These are phyloP conservation scores for Tylopilus sp. DNA, from an alignment of 1,284 basidiomycete genomes.

Conservation along the genomic window DNA sequence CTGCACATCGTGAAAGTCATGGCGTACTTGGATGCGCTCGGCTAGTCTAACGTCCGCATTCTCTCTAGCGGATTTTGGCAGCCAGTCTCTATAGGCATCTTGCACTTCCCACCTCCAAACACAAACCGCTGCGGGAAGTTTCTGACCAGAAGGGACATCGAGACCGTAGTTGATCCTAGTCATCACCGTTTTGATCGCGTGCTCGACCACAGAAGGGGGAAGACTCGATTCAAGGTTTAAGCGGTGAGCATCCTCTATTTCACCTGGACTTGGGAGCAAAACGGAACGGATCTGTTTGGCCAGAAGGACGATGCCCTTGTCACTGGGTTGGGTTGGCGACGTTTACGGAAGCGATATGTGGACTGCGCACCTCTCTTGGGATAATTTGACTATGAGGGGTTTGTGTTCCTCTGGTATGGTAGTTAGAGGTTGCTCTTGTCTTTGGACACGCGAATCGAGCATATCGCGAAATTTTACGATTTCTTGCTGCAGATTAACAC, in stretches of 20 bases:
- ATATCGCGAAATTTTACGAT: constrained; percentile 73
- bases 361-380: constrained; percentile 69
- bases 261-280: constrained; percentile 56
- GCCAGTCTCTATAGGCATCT: constrained; percentile 54
- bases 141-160: constrained; percentile 49
- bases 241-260: constrained; percentile 46
- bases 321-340: constrained; percentile 44
- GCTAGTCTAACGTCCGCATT: constrained; percentile 60
- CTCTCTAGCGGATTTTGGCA: constrained; percentile 69
- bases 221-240: constrained; percentile 36
- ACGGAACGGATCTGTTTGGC: constrained; percentile 65
- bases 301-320: constrained; percentile 61
- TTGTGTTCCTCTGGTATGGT: constrained; percentile 65
- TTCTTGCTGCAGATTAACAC: constrained; percentile 36
- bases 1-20: not conserved
- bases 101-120: constrained; percentile 90
- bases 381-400: constrained; percentile 75
- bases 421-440: constrained; percentile 47
- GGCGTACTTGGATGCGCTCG: constrained; percentile 66
- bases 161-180: constrained; percentile 75
- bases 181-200: constrained; percentile 58
- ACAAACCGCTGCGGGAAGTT: constrained; percentile 57
- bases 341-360: not conserved
- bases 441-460: constrained; percentile 52
- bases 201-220: constrained; percentile 54